Base-by-base conservation (phyloP, 2,329 filamentous ascomycete species). In the Pestalotiopsis sp. region DNA sequence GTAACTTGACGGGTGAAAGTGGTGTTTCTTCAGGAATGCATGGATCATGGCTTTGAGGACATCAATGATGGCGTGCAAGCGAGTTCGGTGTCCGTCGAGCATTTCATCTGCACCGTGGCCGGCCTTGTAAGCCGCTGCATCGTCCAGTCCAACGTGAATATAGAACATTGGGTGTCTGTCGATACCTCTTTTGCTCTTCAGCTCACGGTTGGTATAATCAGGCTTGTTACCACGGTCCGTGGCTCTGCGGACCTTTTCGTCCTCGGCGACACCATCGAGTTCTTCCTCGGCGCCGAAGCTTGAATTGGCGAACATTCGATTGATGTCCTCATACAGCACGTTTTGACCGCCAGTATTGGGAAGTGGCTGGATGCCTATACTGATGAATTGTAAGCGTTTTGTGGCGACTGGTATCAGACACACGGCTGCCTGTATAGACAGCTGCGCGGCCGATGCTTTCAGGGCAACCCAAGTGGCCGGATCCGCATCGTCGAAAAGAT, bases 151-250 rank as follows among this genome's bases (percentile, higher is more conserved):
- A 45, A 97, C 87, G 36, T 89, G 89, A n/a, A 98, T 81, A 74
- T 91, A 92, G 75, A 97, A 98, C 90, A 95, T 95, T 0, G 95
- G 94, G 90, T 94, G 96, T 65, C 89, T 87, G 75, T 98, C 94
- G 11, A 95, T 83, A 0, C 90, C 86, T 76, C 93, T 95, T 58
- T 84, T 85, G 13, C 81, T 79, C 74, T 84, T 89, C 49, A 87
- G 72, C 69, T 90, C 87, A 71, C 81, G 85, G 39, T 78, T 81
- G 1, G 84, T 87, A 67, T 83, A 87, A 1, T 81, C 83, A 6
- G 74, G 78, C 69, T 85, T 88, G 69, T 76, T 68, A 72, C 68
- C 74, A n/a, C 69, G 65, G 36, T 76, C 73, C 31, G 75, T 69
- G 14, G 64, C 61, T 64, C 65, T 69, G 13, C 65, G 68, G 25